These are phyloP conservation scores for Athelia sp. DNA, from an alignment of 1,284 basidiomycete genomes.

Conservation along the genomic window DNA sequence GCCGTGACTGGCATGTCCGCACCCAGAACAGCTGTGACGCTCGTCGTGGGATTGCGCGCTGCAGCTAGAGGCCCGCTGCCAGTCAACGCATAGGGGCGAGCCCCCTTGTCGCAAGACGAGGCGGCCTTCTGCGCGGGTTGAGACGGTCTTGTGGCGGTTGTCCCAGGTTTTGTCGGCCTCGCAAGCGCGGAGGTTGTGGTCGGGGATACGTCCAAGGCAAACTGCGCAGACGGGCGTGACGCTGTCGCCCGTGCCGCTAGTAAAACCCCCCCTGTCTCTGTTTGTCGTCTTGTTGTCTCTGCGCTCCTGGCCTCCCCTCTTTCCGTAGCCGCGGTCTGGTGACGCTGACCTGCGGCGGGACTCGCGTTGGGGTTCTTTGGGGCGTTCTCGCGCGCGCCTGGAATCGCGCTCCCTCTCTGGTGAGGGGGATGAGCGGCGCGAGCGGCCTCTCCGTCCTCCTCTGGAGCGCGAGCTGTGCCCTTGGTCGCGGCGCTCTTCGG, in stretches of 20 bases:
- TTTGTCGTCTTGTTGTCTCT: too few species aligned
- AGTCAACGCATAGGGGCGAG: constrained; percentile 10
- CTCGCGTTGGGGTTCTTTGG: too few species aligned
- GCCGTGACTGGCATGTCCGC: constrained; percentile 16
- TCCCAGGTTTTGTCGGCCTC: constrained; percentile 7
- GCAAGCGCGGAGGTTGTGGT: constrained; percentile 11
- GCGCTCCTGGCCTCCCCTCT: too few species aligned
- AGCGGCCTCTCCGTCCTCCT: too few species aligned
- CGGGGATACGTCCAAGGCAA: constrained; percentile 9
- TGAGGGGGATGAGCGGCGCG: too few species aligned
- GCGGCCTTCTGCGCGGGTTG: neutral
- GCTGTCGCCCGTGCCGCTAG: neutral
- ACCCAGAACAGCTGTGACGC: constrained; percentile 16
- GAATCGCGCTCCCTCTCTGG: too few species aligned
- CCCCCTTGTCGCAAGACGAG: neutral
- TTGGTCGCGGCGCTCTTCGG: too few species aligned
- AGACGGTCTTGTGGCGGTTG: neutral
- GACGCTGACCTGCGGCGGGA: too few species aligned
- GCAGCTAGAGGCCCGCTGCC: constrained; percentile 11
- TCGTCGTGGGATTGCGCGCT: constrained; percentile 3
- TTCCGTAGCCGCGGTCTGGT: too few species aligned
- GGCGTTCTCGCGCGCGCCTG: too few species aligned
- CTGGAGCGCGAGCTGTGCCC: too few species aligned
- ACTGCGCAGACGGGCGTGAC: constrained; percentile 8
- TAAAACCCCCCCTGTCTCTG: too few species aligned